These are phyloP conservation scores for Trametes coccinea DNA, from an alignment of 768 basidiomycete species.

Conservation along the genomic window DNA sequence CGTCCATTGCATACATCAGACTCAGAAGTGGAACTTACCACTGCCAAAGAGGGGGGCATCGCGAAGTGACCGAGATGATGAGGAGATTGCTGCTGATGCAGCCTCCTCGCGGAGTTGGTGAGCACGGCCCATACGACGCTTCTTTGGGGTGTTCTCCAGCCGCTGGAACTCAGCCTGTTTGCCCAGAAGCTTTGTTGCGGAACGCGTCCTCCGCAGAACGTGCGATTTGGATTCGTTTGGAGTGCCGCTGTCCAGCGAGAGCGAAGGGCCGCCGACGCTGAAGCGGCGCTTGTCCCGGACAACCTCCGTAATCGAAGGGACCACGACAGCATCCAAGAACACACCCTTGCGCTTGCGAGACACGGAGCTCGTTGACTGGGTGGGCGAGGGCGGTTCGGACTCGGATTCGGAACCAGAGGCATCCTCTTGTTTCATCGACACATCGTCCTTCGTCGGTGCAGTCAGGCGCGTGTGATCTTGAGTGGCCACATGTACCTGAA, in stretches of 20 bases:
- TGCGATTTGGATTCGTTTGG: background rate
- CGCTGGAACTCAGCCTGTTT: slow-evolving; percentile 8
- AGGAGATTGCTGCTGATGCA: slow-evolving; percentile 14
- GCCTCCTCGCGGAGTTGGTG: slow-evolving; percentile 13
- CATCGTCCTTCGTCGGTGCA: background rate
- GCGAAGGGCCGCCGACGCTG: background rate
- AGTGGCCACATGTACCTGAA: slow-evolving; percentile 6
- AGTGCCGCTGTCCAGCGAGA: background rate
- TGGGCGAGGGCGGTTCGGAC: background rate
- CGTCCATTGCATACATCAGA: background rate
- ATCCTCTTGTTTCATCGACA: background rate
- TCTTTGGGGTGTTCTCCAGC: slow-evolving; percentile 17
- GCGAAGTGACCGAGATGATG: slow-evolving; percentile 27
- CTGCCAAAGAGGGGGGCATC: slow-evolving; percentile 33
- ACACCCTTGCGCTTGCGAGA: slow-evolving; percentile 48
- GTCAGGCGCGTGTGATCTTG: background rate
- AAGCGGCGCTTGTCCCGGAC: slow-evolving; percentile 7
- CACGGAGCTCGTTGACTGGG: background rate
- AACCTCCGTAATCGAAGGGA: slow-evolving; percentile 40
- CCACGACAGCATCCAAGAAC: slow-evolving; percentile 53
- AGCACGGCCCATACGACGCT: slow-evolving; percentile 17
- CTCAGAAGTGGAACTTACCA: slow-evolving; percentile 31
- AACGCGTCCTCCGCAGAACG: slow-evolving; percentile 18
- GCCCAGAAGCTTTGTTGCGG: slow-evolving; percentile 19
- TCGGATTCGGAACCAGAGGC: background rate